Conservation (phyloP, 1,139 yeast species). For the Lodderomyces parapsilosis region DNA sequence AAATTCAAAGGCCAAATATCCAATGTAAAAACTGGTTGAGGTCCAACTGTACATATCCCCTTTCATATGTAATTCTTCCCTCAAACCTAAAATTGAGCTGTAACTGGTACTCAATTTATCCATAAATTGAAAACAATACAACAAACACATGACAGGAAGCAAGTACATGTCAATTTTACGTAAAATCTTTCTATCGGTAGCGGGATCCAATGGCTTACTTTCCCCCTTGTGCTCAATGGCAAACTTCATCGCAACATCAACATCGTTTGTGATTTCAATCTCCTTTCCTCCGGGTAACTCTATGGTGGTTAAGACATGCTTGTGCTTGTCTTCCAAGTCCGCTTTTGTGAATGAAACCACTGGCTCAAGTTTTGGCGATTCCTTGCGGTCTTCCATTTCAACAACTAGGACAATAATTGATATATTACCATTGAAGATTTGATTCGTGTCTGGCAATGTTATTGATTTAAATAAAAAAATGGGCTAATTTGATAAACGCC, state of each 20-base stretch:
- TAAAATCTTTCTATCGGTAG: slow-evolving; percentile 17
- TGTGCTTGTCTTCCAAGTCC: slow-evolving; percentile 7
- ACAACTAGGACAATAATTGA: no score
- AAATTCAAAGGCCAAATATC: slow-evolving; percentile 28
- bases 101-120: slow-evolving; percentile 60
- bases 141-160: slow-evolving; percentile 55
- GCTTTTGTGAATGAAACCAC: slow-evolving; percentile 7
- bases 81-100: slow-evolving; percentile 62
- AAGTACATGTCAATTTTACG: slow-evolving; percentile 54
- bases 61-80: slow-evolving; percentile 45
- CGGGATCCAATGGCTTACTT: slow-evolving; percentile 18
- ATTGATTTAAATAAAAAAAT: no score
- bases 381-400: no score
- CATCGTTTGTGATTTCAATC: slow-evolving; percentile 30
- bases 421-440: no score
- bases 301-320: slow-evolving; percentile 24
- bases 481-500: no score
- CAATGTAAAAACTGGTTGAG: slow-evolving; percentile 57
- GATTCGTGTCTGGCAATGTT: no score
- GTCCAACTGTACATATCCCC: slow-evolving; percentile 56
- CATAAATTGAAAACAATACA: slow-evolving; percentile 62
- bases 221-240: slow-evolving; percentile 21
- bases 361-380: slow-evolving; percentile 3
- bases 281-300: slow-evolving; percentile 29
- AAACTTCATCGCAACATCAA: slow-evolving; percentile 34